phyloP scores from a whole-genome alignment of 768 basidiomycete genomes.

The Lentinula edodes region DNA sequence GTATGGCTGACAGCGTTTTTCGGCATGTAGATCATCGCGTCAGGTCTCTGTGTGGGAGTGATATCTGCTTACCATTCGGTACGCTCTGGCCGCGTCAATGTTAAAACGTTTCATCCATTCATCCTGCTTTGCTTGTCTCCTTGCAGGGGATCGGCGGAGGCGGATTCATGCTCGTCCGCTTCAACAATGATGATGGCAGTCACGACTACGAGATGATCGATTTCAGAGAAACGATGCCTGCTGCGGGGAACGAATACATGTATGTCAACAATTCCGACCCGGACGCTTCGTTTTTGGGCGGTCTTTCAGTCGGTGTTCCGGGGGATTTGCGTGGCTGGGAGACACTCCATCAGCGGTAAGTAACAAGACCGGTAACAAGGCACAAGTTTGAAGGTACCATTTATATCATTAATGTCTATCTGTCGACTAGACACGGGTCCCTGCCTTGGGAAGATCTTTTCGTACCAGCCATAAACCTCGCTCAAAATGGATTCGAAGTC shows the following conservation, averaged over 20 bases:
- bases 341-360: constrained; percentile 26
- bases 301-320: constrained; percentile 42
- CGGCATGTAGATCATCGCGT: constrained; percentile 25
- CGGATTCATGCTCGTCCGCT: constrained; percentile 6
- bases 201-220: constrained; percentile 25
- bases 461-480: constrained; percentile 35
- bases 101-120: neutral
- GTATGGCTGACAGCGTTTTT: neutral
- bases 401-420: neutral
- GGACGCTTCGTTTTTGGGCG: constrained; percentile 36
- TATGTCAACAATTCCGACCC: constrained; percentile 21
- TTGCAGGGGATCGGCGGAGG: constrained; percentile 1
- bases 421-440: constrained; percentile 27
- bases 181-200: constrained; percentile 1
- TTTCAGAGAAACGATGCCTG: constrained; percentile 42
- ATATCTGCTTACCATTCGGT: constrained; percentile 30
- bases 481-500: constrained; percentile 17
- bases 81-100: neutral
- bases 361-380: neutral
- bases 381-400: neutral
- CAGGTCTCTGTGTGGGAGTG: constrained; percentile 29
- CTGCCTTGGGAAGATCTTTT: constrained; percentile 41
- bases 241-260: constrained; percentile 31
- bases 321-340: constrained; percentile 45
- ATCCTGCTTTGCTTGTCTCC: neutral